A percentile compares a stretch with the other conserved stretches of the same genome.
These are phyloP conservation scores for Tillandsia fasciculata DNA, from an alignment of 176 grass and related monocot species.

Conservation along the genomic window DNA sequence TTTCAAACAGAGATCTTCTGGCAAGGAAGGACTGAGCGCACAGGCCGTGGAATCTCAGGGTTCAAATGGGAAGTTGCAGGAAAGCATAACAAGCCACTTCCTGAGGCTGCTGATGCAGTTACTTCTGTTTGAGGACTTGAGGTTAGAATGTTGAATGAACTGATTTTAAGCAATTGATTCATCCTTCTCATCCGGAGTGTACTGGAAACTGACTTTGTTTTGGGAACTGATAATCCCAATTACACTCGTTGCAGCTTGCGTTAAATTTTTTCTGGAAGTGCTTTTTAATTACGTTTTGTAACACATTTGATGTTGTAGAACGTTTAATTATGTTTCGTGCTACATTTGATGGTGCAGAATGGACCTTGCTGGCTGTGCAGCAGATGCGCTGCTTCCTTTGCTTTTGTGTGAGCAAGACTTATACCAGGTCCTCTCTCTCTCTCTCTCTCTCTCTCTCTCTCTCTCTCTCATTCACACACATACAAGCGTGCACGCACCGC, in stretches of 20 bases:
- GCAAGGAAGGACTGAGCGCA: slow-evolving; percentile 51
- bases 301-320: slow-evolving; percentile 35
- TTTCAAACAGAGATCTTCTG: slow-evolving; percentile 72
- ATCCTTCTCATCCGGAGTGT: no score
- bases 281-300: neutral
- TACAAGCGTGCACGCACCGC: no score
- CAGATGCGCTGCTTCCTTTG: slow-evolving; percentile 86
- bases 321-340: slow-evolving; percentile 9
- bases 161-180: neutral
- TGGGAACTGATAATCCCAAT: neutral
- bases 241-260: neutral
- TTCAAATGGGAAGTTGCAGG: slow-evolving; percentile 52
- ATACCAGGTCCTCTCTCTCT: slow-evolving; percentile 51
- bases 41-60: slow-evolving; percentile 49
- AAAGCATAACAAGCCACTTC: slow-evolving; percentile 74
- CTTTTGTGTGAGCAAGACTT: slow-evolving; percentile 77
- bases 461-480: no score
- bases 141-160: slow-evolving; percentile 31
- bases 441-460: no score
- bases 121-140: slow-evolving; percentile 85
- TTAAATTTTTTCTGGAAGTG: neutral
- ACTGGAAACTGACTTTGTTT: no score
- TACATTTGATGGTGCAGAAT: slow-evolving; percentile 37
- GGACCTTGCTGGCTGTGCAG: slow-evolving; percentile 78
- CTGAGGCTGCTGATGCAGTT: slow-evolving; percentile 71